phyloP scores from a whole-genome alignment of 139 green algal genomes.

The Volvox reticuliferus region DNA sequence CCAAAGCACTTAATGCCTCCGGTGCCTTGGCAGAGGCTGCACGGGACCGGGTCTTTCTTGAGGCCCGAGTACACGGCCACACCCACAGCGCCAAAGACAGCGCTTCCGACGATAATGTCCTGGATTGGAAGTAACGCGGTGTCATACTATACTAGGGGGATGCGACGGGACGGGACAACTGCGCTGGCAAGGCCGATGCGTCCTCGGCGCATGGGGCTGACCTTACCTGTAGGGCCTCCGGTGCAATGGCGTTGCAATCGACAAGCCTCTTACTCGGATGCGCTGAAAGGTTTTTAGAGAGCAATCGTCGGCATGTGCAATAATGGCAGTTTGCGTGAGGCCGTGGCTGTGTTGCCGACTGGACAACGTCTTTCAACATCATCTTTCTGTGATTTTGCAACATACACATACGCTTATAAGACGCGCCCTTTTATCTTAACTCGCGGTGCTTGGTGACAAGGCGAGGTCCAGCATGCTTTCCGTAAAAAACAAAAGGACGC shows the following conservation, averaged over 20 bases:
- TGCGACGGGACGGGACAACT: background rate
- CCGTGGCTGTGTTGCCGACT: background rate
- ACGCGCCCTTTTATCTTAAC: too few relatives aligned
- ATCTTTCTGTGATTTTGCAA: background rate
- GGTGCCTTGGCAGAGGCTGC: slow-evolving; percentile 46
- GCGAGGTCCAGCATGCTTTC: too few relatives aligned
- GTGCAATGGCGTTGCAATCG: slow-evolving; percentile 2
- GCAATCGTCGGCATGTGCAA: background rate
- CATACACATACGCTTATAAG: too few relatives aligned
- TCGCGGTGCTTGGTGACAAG: too few relatives aligned
- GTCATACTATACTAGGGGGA: background rate
- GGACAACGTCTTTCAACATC: background rate
- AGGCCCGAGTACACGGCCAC: slow-evolving; percentile 59
- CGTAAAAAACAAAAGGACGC: too few relatives aligned
- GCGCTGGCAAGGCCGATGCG: background rate
- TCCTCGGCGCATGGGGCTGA: background rate
- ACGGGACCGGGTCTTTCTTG: slow-evolving; percentile 62
- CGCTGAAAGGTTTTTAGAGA: background rate
- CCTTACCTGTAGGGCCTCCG: slow-evolving; percentile 25
- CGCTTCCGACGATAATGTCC: slow-evolving; percentile 70
- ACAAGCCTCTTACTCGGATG: background rate
- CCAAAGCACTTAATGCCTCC: slow-evolving; percentile 54
- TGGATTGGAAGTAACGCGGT: slow-evolving; percentile 6
- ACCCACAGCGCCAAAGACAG: slow-evolving; percentile 56
- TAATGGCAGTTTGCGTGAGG: background rate